Evolutionary conservation across 345 rosid species (phyloP).

Genomic region (Murraya paniculata): DNA sequence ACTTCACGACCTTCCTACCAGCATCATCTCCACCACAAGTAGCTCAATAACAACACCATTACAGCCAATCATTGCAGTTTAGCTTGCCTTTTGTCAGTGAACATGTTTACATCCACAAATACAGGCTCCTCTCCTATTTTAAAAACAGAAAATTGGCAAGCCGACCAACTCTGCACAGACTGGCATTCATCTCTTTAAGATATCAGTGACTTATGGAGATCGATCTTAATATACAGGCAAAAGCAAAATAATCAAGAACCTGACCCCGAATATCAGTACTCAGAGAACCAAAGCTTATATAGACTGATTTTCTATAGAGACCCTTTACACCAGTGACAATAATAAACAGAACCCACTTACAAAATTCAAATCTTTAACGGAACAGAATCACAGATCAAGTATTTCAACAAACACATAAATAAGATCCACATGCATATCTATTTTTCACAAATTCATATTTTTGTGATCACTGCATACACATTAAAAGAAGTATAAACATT

Average conservation of each 20-base stretch:
- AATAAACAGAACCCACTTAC: not conserved
- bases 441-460: not conserved
- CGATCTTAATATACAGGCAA: not conserved
- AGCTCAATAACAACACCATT: not conserved
- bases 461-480: conserved; percentile 14
- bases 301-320: not conserved
- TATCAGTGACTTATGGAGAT: too few species aligned
- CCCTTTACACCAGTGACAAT: not conserved
- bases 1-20: not conserved
- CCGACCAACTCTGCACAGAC: not conserved
- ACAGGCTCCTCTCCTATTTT: too few species aligned
- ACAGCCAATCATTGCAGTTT: not conserved
- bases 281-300: not conserved
- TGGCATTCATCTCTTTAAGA: not conserved
- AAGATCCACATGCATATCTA: conserved; percentile 16
- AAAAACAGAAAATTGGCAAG: not conserved
- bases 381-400: conserved; percentile 1
- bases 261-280: not conserved
- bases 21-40: not conserved
- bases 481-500: not conserved
- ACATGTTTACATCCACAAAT: too few species aligned
- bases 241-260: not conserved
- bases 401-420: conserved; percentile 3
- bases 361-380: conserved; percentile 27
- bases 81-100: too few species aligned